Evolutionary conservation across 441 rosid genomes (phyloP), one percentile per base, ranked within the genome.

Genomic region (Pelargonium fulgidum): DNA sequence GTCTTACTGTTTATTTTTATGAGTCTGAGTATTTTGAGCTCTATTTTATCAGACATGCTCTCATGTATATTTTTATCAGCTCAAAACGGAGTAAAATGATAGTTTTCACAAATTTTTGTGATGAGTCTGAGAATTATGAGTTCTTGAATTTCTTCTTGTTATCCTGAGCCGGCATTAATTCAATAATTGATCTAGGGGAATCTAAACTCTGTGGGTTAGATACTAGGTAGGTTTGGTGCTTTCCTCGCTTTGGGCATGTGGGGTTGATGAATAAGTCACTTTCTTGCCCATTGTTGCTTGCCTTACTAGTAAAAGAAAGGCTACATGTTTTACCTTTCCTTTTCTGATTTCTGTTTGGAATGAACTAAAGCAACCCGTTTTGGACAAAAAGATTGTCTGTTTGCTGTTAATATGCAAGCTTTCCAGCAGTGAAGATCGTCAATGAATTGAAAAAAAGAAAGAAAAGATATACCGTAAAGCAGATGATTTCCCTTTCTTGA

Each of bases 211-310:
- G 76, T 74, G 77, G 74, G 64, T 67, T 67, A 63, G 36, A 52
- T 68, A 54, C 68, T 52, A 72, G 73, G 65, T 70, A 14, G 77
- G 62, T 73, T 66, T 61, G 47, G 64, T 78, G 76, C 68, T 73
- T 75, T 74, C 69, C 33, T 45, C 41, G 67, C 65, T 76, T 78
- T 81, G 62, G 54, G 69, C 47, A 45, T 64, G 81, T 82, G 82
- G 83, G 77, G 80, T 76, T 75, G 22, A 13, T 70, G 68, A 73
- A 29, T 8, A 33, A 61, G 76, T 81, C 84, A 56, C 79, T 82
- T 81, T 81, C 79, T 50, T 56, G 74, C 58, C 73, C 76, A 74
- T 73, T 68, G 47, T 71, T 66, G 14, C 22, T 78, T 68, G 73
- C 71, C 77, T 72, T 59, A 52, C 72, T 66, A 62, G 80, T 78